These are phyloP conservation scores for Penicillium canescens DNA, from an alignment of 495 filamentous ascomycete genomes.

Conservation along the genomic window DNA sequence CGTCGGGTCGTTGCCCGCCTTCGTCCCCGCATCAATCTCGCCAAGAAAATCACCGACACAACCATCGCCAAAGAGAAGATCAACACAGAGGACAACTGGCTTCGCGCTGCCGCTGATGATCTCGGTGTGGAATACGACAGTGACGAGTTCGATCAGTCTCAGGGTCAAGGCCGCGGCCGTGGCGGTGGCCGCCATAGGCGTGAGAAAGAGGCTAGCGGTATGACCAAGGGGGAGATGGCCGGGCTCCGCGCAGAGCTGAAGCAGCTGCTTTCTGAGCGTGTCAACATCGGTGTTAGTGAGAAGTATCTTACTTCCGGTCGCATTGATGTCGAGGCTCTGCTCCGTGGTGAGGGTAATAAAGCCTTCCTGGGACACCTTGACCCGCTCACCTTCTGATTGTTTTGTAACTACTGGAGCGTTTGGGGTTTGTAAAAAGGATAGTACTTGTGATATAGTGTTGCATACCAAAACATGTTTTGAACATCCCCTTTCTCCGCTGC, in stretches of 20 bases:
- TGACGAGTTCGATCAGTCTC: conserved; percentile 71
- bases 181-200: conserved; percentile 70
- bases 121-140: conserved; percentile 92
- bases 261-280: conserved; percentile 63
- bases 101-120: conserved; percentile 83
- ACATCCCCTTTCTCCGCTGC: not conserved
- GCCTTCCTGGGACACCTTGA: conserved; percentile 66
- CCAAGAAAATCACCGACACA: conserved; percentile 83
- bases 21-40: conserved; percentile 69
- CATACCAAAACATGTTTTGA: conserved; percentile 7
- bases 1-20: conserved; percentile 73
- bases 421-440: conserved; percentile 7
- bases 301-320: conserved; percentile 78
- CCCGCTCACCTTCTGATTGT: conserved; percentile 43
- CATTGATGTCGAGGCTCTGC: conserved; percentile 78
- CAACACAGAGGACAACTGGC: conserved; percentile 78
- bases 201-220: conserved; percentile 65
- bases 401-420: not conserved
- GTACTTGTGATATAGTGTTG: conserved; percentile 5
- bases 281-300: conserved; percentile 92
- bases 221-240: conserved; percentile 71
- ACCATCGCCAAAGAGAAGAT: conserved; percentile 83
- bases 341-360: conserved; percentile 59
- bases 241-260: conserved; percentile 44
- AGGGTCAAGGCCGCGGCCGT: conserved; percentile 65